Evolutionary conservation across 306 rosid genomes (phyloP), one percentile per base, ranked within the genome.

Genomic region (Luffa aegyptiaca): DNA sequence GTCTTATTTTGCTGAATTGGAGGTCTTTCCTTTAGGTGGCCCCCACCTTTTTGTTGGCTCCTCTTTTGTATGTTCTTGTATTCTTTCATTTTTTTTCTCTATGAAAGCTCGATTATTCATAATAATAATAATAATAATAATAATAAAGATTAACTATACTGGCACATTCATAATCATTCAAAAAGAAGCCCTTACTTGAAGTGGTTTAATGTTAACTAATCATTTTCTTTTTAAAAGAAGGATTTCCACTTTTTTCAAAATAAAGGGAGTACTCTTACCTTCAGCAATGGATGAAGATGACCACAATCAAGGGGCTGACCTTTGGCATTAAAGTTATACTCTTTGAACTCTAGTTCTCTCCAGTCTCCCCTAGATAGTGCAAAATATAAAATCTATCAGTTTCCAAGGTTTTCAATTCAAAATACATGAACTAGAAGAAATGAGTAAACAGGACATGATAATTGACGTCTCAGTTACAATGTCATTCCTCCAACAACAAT

Each of bases 251-350:
- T 12, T n/a, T 65, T 39, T 21, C 75, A 83, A 68, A 33, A 33
- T 4, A 56, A 51, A 26, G 8, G 16, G 42, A 21, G 77, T 80
- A 11, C 83, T 18, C 92, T 88, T 88, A 78, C 98, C 99, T 95
- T 93, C 79, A 92, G 90, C 80, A 92, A 83, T 5, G 99, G 99
- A 90, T 95, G 99, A 84, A 95, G 97, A 83, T 84, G 82, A 62
- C 99, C 99, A 79, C 96, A 86, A 75, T 91, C 97, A 75, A 84
- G 81, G 80, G 97, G 93, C 81, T 83, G 93, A 85, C 99, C 99
- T 86, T 92, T 90, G 49, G 99, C 97, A 1, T 55, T 86, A 86
- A 88, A 95, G 83, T 95, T 95, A 83, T 88, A 91, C 82, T 90
- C 92, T 70, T 95, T 95, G 90, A 90, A 95, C 84, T 95, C 97